Evolutionary conservation across 768 basidiomycete species (phyloP).

Genomic region (Fibroporia radiculosa): DNA sequence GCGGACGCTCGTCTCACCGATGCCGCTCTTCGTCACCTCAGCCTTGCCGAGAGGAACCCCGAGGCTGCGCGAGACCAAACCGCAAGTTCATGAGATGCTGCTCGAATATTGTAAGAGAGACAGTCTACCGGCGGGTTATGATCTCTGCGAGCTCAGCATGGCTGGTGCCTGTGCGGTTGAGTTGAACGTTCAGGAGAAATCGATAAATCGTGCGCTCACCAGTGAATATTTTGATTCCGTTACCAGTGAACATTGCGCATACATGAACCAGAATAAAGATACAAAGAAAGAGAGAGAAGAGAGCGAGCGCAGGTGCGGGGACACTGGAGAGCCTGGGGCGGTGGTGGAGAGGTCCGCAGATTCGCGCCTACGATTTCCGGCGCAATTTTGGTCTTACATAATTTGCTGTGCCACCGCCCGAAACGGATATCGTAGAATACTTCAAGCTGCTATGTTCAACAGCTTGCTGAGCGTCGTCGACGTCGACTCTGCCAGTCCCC

Average conservation of each 20-base stretch:
- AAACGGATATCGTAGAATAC: no score
- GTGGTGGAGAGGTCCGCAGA: constrained; percentile 1
- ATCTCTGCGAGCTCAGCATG: constrained; percentile 94
- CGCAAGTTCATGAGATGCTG: background rate
- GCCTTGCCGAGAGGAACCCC: constrained; percentile 85
- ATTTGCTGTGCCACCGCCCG: no score
- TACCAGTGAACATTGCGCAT: constrained; percentile 44
- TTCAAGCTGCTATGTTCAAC: no score
- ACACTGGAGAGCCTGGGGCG: background rate
- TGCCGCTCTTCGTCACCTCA: constrained; percentile 79
- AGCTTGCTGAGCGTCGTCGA: no score
- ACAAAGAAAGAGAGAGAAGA: constrained; percentile 9
- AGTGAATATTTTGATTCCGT: constrained; percentile 52
- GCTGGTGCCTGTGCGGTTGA: constrained; percentile 62
- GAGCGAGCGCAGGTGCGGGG: no score
- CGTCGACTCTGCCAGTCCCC: no score
- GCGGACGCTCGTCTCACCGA: constrained; percentile 87
- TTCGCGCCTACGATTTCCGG: background rate
- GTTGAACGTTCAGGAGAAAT: background rate
- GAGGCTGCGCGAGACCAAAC: constrained; percentile 44
- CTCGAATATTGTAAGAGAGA: background rate
- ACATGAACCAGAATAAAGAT: constrained; percentile 25
- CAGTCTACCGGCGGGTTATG: constrained; percentile 77
- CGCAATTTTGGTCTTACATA: background rate
- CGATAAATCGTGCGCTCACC: constrained; percentile 27